Evolutionary conservation across 164 flowering plant genomes (phyloP), one percentile per base, ranked within the genome.

Genomic region (Magnolia kwangsiensis): DNA sequence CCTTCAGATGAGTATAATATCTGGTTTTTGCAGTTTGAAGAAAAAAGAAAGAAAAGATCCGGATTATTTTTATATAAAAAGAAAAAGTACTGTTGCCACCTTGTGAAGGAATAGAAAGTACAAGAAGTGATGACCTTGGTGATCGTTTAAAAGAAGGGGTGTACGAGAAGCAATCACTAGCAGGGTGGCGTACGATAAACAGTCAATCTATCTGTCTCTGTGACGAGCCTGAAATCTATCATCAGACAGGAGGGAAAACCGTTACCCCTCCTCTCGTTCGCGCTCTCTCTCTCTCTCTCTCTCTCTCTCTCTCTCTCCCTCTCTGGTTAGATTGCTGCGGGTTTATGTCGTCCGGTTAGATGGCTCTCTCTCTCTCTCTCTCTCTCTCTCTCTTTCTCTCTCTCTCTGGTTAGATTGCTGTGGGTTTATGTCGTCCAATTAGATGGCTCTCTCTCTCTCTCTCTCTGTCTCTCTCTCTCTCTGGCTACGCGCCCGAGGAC

Each of bases 31-130:
- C 21, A 4, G 66, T 16, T 65, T 65, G 21, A 2, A 29, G 27
- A 24, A 11, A 20, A 24, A 2, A 7, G 19, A 65, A 24, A 65
- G 29, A 24, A 13, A 9, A 65, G 68, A 20, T 23, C 4, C 13
- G 13, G 23, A 19, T 61, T 16, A 61, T 19, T 27, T 24, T 24
- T 24, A 1, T 24, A 24, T 7, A n/a, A 65, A 11, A 11, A 23
- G 4, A 21, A 27, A 68, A 19, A 29, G 50, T 14, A n/a, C 14
- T n/a, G 20, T 68, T 29, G 50, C 71, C 71, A 19, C 50, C 58
- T 74, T 74, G 55, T 45, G 65, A 73, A 74, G 78, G 71, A 64
- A 74, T 50, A 72, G 80, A 58, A 77, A 76, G 75, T 74, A 45
- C 68, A 65, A 61, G 72, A 63, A 63, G 21, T 66, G 31, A 24